Evolutionary conservation across 495 filamentous ascomycete species (phyloP).

Genomic region (Chaetomidium leptoderma): DNA sequence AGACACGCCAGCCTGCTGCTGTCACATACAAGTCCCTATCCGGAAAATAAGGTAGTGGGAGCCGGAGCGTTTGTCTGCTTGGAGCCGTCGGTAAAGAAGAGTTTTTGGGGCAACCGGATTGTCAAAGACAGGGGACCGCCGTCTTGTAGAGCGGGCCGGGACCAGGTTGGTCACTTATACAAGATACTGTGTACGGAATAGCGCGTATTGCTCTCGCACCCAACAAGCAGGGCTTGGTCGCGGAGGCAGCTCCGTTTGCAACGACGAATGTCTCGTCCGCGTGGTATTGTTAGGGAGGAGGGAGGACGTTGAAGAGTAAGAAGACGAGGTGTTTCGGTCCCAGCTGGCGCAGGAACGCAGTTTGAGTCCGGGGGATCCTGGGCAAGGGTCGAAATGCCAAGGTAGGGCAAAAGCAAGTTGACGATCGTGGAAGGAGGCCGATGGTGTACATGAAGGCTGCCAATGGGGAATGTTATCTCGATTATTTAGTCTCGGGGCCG

Average conservation of each 20-base stretch:
- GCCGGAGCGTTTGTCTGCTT: slow-evolving; percentile 8
- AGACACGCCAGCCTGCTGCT: not conserved
- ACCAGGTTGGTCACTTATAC: slow-evolving; percentile 26
- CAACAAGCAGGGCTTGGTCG: not conserved
- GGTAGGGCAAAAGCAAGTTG: slow-evolving; percentile 19
- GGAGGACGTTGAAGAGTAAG: slow-evolving; percentile 7
- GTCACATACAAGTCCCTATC: slow-evolving; percentile 8
- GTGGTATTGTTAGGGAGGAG: slow-evolving; percentile 6
- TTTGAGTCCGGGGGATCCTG: slow-evolving; percentile 7
- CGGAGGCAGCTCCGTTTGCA: not conserved
- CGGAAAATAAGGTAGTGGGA: slow-evolving; percentile 9
- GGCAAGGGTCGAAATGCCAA: slow-evolving; percentile 10
- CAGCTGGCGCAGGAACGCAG: slow-evolving; percentile 20
- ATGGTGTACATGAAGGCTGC: slow-evolving; percentile 29
- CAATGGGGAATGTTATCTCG: slow-evolving; percentile 20
- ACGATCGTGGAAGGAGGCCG: slow-evolving; percentile 14
- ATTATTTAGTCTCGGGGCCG: slow-evolving; percentile 21
- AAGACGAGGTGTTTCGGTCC: slow-evolving; percentile 3
- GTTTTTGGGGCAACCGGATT: slow-evolving; percentile 16
- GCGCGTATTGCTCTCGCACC: not conserved
- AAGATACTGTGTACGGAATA: not conserved
- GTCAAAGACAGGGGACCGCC: slow-evolving; percentile 23
- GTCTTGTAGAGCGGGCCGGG: slow-evolving; percentile 23
- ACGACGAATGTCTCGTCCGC: slow-evolving; percentile 10
- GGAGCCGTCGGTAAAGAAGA: slow-evolving; percentile 5